Conservation (phyloP, 2,329 filamentous ascomycete genomes). For the Mariannaea elegans region DNA sequence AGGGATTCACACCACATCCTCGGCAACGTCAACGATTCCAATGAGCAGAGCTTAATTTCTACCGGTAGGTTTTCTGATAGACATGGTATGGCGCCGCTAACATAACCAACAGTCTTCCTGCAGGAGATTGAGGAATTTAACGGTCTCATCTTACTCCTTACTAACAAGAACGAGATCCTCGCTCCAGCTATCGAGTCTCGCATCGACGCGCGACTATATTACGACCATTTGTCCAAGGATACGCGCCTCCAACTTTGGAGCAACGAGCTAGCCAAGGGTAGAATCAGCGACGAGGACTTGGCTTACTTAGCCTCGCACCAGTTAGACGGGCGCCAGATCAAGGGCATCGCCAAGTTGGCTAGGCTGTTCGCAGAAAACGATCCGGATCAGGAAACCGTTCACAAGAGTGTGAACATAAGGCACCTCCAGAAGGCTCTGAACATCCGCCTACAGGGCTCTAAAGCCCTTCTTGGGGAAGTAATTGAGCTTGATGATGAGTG, state of each 20-base stretch:
- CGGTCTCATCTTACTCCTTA: conserved; percentile 51
- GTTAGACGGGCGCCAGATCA: conserved; percentile 33
- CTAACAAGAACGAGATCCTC: conserved; percentile 38
- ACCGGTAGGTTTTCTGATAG: background rate
- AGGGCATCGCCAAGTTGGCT: conserved; percentile 23
- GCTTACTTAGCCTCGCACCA: background rate
- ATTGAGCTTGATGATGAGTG: too few relatives aligned
- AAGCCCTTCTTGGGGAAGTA: background rate
- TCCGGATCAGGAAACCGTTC: background rate
- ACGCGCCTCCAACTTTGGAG: conserved; percentile 37
- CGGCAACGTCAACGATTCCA: background rate
- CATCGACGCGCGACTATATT: conserved; percentile 52
- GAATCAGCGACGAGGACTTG: background rate
- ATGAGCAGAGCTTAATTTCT: background rate
- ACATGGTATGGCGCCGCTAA: background rate
- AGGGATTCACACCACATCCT: conserved; percentile 52
- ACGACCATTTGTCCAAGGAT: conserved; percentile 35
- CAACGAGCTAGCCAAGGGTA: conserved; percentile 7
- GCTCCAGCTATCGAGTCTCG: conserved; percentile 46
- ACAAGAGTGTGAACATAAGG: background rate
- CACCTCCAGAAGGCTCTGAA: conserved; percentile 13
- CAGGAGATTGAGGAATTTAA: conserved; percentile 47
- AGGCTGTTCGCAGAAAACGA: conserved; percentile 12
- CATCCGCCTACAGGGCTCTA: background rate
- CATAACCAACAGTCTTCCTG: conserved; percentile 26